A percentile compares a stretch with the other conserved stretches of the same genome.
Evolutionary conservation across 345 rosid genomes (phyloP).

Genomic region (Melaleuca alternifolia): DNA sequence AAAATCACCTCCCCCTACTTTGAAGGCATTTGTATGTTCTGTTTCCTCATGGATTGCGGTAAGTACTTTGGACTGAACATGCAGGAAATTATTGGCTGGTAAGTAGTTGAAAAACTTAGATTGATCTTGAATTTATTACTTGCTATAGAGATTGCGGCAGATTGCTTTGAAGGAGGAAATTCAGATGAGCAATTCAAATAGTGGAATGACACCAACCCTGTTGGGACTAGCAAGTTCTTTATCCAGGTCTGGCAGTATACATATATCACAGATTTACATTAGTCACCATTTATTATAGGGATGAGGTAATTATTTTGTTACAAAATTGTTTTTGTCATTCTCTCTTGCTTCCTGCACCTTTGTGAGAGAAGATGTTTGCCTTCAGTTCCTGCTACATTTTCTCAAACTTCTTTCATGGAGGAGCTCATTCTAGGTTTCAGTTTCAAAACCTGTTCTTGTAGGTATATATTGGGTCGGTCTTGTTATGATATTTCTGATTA

Average conservation of each 20-base stretch:
- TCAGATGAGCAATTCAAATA: slow-evolving; percentile 31
- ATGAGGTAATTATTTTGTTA: neutral
- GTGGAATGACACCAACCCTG: slow-evolving; percentile 50
- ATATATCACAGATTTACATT: neutral
- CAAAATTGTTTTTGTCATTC: neutral
- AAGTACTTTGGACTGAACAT: neutral
- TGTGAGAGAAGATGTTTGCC: neutral
- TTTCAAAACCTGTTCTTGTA: neutral
- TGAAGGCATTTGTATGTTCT: slow-evolving; percentile 63
- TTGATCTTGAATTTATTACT: neutral
- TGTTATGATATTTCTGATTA: slow-evolving; percentile 18
- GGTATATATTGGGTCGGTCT: neutral
- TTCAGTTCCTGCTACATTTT: neutral
- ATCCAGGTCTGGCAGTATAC: slow-evolving; percentile 41
- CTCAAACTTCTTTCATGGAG: neutral
- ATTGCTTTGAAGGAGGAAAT: slow-evolving; percentile 80
- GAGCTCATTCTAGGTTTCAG: neutral
- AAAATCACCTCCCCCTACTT: slow-evolving; percentile 43
- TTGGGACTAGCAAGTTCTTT: slow-evolving; percentile 71
- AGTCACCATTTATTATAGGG: neutral
- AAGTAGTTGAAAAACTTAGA: neutral
- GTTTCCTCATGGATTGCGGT: slow-evolving; percentile 76
- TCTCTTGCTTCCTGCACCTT: neutral
- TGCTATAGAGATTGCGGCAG: slow-evolving; percentile 53
- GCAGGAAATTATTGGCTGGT: neutral